These are phyloP conservation scores for Lasiodiplodia citricola DNA, from an alignment of 2,329 filamentous ascomycete genomes.

Conservation along the genomic window DNA sequence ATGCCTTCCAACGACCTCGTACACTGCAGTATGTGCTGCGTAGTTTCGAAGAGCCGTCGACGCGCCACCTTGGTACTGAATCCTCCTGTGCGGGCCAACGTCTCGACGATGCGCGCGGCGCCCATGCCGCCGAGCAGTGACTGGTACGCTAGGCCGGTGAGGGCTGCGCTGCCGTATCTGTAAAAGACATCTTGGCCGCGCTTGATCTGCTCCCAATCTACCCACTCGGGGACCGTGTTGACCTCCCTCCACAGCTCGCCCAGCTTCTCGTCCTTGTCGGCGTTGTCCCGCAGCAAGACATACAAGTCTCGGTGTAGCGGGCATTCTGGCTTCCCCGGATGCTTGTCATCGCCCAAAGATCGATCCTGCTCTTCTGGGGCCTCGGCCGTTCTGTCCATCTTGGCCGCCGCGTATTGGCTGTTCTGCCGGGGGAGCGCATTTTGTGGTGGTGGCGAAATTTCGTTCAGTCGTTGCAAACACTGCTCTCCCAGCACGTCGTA, in stretches of 20 bases:
- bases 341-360: conserved; percentile 18
- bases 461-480: conserved; percentile 67
- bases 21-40: conserved; percentile 76
- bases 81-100: conserved; percentile 73
- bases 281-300: conserved; percentile 64
- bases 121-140: conserved; percentile 74
- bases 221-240: conserved; percentile 73
- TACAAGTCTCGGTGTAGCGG: conserved; percentile 64
- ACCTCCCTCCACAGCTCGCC: conserved; percentile 68
- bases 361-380: conserved; percentile 29
- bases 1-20: conserved; percentile 69
- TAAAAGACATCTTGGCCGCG: conserved; percentile 80
- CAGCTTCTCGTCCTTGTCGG: conserved; percentile 61
- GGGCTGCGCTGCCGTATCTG: conserved; percentile 70
- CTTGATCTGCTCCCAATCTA: conserved; percentile 76
- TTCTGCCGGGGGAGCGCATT: conserved; percentile 47
- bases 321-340: conserved; percentile 32
- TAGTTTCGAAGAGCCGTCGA: conserved; percentile 72
- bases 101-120: conserved; percentile 74
- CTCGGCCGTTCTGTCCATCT: conserved; percentile 32
- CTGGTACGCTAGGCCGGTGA: conserved; percentile 69
- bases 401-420: conserved; percentile 35
- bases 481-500: conserved; percentile 74
- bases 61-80: conserved; percentile 72
- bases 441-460: conserved; percentile 59